Evolutionary conservation across 441 rosid genomes (phyloP).

Genomic region (Adansonia gregorii): DNA sequence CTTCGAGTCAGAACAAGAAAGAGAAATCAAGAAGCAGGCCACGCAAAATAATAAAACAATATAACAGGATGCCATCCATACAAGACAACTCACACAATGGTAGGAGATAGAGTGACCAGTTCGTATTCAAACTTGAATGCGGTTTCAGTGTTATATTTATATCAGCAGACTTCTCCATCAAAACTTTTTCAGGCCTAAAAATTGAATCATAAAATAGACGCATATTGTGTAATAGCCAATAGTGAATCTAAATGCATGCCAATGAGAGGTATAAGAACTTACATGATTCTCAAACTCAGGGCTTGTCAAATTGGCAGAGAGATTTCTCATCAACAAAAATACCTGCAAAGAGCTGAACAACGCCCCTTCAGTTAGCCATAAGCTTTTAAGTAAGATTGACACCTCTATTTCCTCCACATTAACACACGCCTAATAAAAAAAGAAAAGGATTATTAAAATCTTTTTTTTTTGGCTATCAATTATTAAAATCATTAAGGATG

Average conservation of each 20-base stretch:
- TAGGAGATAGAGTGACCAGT: neutral
- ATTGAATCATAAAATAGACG: neutral
- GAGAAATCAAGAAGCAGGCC: neutral
- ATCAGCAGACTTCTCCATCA: neutral
- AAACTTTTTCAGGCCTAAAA: neutral
- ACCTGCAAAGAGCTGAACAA: conserved; percentile 53
- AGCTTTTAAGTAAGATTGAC: neutral
- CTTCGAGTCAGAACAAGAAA: neutral
- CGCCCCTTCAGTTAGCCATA: neutral
- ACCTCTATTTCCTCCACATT: neutral
- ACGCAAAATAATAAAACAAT: neutral
- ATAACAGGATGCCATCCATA: neutral
- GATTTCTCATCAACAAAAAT: conserved; percentile 85
- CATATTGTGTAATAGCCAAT: neutral
- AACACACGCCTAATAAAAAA: neutral
- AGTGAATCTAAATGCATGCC: neutral
- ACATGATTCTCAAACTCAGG: conserved; percentile 90
- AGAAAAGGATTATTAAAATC: neutral
- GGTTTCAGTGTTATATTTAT: neutral
- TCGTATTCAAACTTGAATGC: neutral
- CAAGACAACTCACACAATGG: neutral
- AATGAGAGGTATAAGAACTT: conserved; percentile 37
- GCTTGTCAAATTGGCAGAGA: conserved; percentile 72
- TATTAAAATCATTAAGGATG: conserved; percentile 6
- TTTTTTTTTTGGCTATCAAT: too few relatives aligned